Percentiles rank a stretch among this genome's conserved stretches.
Evolutionary conservation across 139 green algal species (phyloP).

Genomic region (Closterium sp.): DNA sequence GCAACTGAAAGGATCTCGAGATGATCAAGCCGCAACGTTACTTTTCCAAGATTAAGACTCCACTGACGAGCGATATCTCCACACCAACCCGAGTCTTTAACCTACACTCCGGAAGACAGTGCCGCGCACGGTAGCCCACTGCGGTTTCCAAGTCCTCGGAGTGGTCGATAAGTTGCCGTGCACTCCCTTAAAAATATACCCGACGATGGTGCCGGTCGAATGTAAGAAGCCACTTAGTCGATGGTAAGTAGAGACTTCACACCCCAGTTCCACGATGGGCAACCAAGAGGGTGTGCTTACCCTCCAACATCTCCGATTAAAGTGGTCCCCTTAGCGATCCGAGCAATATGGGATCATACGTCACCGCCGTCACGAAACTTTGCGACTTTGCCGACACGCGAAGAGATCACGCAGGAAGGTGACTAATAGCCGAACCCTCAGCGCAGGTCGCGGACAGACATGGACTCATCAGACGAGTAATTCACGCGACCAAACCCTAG

Average conservation of each 20-base stretch:
- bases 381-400: neutral
- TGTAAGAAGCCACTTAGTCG: neutral
- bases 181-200: neutral
- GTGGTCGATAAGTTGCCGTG: neutral
- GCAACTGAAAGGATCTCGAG: neutral
- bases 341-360: neutral
- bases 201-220: neutral
- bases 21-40: neutral
- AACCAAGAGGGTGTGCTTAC: neutral
- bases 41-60: neutral
- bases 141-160: neutral
- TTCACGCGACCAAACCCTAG: neutral
- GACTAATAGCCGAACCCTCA: neutral
- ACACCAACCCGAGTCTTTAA: neutral
- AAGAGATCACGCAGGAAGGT: neutral
- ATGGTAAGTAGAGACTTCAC: neutral
- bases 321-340: neutral
- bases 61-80: neutral
- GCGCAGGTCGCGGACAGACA: neutral
- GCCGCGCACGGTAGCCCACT: neutral
- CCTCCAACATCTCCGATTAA: neutral
- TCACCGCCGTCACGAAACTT: neutral
- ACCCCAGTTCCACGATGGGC: neutral
- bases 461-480: neutral
- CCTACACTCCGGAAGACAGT: neutral